Evolutionary conservation across 202 grass and related monocot species (phyloP).

Genomic region (Carex arenaria): DNA sequence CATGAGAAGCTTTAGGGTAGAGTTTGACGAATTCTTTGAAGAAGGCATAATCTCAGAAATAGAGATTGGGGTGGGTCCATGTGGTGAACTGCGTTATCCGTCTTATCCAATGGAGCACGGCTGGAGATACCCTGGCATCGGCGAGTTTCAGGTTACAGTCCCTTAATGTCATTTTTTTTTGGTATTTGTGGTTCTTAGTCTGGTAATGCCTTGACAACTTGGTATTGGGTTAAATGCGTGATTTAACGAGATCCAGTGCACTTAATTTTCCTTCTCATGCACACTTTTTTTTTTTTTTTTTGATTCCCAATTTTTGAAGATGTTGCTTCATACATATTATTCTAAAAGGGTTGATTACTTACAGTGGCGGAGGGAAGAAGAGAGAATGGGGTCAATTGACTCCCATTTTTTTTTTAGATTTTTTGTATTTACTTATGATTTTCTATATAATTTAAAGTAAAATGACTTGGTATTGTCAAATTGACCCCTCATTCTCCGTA

Average conservation of each 20-base stretch:
- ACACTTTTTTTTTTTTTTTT: neutral
- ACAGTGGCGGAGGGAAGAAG: no score
- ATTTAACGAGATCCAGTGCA: neutral
- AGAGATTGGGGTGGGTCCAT: constrained; percentile 80
- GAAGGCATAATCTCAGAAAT: constrained; percentile 80
- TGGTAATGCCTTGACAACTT: neutral
- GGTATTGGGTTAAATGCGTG: neutral
- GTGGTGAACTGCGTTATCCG: constrained; percentile 81
- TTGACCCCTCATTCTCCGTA: no score
- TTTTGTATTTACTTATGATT: no score
- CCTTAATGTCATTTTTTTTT: neutral
- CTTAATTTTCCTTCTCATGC: neutral
- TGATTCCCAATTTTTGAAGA: neutral
- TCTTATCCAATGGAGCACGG: constrained; percentile 84
- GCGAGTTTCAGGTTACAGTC: constrained; percentile 76
- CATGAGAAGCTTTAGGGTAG: constrained; percentile 91
- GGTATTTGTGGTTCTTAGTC: neutral
- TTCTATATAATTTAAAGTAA: no score
- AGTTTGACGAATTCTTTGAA: constrained; percentile 84
- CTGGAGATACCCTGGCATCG: constrained; percentile 98
- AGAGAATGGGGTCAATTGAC: no score
- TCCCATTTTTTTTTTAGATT: no score
- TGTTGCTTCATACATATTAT: neutral
- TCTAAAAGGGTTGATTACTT: neutral
- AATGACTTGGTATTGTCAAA: no score